A percentile compares a stretch with the other conserved stretches of the same genome.
Conservation (phyloP, 371 early-diverging fungal species). For the Syncephalastrum sp. region DNA sequence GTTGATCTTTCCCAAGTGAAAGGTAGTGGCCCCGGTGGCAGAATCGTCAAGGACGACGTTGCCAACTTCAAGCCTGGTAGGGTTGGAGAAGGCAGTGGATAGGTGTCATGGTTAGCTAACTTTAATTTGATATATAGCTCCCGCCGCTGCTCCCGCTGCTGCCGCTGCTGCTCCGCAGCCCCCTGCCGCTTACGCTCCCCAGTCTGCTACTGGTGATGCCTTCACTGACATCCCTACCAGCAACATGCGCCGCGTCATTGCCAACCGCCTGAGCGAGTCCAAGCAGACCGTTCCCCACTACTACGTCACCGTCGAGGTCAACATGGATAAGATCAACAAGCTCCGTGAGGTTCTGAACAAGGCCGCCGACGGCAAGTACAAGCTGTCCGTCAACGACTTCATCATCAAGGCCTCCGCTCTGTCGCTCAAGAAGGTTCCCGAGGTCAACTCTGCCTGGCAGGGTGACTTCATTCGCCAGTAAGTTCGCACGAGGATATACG, state of each 20-base stretch:
- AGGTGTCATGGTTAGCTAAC: neutral
- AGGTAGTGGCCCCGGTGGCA: constrained; percentile 91
- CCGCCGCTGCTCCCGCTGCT: constrained; percentile 38
- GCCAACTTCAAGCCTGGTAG: constrained; percentile 55
- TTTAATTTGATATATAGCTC: constrained; percentile 6
- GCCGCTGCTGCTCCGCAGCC: constrained; percentile 39
- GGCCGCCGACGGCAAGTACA: constrained; percentile 84
- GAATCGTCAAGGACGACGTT: constrained; percentile 92
- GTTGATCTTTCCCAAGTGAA: constrained; percentile 74
- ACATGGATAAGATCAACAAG: constrained; percentile 85
- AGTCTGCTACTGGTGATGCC: constrained; percentile 55
- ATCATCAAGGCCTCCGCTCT: constrained; percentile 94
- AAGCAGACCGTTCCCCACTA: constrained; percentile 95
- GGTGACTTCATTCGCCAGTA: constrained; percentile 91
- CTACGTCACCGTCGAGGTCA: constrained; percentile 88
- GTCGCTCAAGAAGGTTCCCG: constrained; percentile 91
- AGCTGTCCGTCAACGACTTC: constrained; percentile 98
- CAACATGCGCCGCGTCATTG: constrained; percentile 94
- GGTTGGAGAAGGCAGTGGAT: neutral
- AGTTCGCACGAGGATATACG: constrained; percentile 14
- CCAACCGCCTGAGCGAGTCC: constrained; percentile 79
- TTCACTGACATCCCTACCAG: constrained; percentile 83
- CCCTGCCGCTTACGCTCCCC: constrained; percentile 50
- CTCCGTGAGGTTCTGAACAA: constrained; percentile 91
- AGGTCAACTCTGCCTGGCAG: constrained; percentile 96